Conservation (phyloP, 1,284 basidiomycete species). For the Spongiforma sp. region DNA sequence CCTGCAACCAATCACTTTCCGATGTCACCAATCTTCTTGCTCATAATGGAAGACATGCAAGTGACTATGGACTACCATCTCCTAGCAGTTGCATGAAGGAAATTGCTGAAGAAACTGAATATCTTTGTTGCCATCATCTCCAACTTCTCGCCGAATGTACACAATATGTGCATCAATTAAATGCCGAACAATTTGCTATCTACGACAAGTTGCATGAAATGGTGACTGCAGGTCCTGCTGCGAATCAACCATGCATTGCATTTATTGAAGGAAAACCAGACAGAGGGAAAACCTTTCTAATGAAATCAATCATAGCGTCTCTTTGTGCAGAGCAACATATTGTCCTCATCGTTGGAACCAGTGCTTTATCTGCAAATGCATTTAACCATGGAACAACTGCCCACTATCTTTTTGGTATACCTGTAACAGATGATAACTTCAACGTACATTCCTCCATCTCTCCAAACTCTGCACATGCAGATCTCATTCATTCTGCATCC, state of each 20-base stretch:
- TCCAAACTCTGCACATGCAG: background rate
- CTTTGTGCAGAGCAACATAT: background rate
- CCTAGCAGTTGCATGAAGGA: background rate
- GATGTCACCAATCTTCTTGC: background rate
- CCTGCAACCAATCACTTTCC: background rate
- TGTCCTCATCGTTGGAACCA: background rate
- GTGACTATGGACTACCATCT: background rate
- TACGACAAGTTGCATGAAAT: background rate
- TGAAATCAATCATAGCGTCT: background rate
- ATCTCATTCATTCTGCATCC: background rate
- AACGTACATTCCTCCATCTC: background rate
- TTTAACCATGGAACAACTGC: background rate
- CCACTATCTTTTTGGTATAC: background rate
- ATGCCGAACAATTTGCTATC: background rate
- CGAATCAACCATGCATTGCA: background rate
- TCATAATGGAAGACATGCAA: background rate
- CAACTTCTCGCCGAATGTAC: background rate
- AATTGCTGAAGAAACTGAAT: background rate
- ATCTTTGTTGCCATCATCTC: background rate
- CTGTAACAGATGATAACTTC: background rate
- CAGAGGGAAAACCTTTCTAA: background rate
- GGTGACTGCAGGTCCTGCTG: background rate
- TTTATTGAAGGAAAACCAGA: background rate
- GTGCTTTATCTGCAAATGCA: background rate
- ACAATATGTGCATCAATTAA: background rate